Percentiles rank a stretch among this genome's conserved stretches.
Conservation (phyloP, 352 stramenopile genomes). For the Phytophthora rubi region DNA sequence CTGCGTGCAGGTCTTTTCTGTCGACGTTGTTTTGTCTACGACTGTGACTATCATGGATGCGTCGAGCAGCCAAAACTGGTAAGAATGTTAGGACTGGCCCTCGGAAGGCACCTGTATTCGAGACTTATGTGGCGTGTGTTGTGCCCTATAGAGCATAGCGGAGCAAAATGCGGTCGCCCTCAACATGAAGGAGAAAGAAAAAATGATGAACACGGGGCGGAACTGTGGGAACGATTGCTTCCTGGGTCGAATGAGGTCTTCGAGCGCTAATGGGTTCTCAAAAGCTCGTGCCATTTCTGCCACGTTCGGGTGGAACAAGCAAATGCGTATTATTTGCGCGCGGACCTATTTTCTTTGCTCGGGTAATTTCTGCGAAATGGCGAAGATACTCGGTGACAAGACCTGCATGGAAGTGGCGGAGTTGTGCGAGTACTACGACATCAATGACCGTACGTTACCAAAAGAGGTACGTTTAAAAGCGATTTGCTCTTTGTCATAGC, state of each 20-base stretch:
- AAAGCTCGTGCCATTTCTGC: constrained; percentile 60
- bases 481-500: neutral
- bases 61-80: constrained; percentile 65
- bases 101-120: neutral
- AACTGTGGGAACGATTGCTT: constrained; percentile 87
- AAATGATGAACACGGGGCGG: constrained; percentile 53
- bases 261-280: constrained; percentile 42
- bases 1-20: constrained; percentile 68
- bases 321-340: constrained; percentile 53
- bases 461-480: constrained; percentile 44
- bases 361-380: constrained; percentile 84
- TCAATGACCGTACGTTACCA: constrained; percentile 63
- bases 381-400: constrained; percentile 67
- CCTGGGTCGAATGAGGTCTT: constrained; percentile 50
- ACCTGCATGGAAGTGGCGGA: constrained; percentile 78
- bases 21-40: constrained; percentile 82
- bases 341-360: constrained; percentile 71
- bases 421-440: constrained; percentile 70
- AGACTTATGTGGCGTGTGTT: constrained; percentile 3
- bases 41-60: constrained; percentile 86
- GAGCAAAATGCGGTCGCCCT: constrained; percentile 69
- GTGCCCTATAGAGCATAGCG: constrained; percentile 45
- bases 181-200: constrained; percentile 47
- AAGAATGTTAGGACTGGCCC: neutral
- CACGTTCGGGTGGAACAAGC: constrained; percentile 58